Percentiles rank a stretch among this genome's conserved stretches.
Conservation (phyloP, 169 alveolate genomes). For the Plasmodium fragile region DNA sequence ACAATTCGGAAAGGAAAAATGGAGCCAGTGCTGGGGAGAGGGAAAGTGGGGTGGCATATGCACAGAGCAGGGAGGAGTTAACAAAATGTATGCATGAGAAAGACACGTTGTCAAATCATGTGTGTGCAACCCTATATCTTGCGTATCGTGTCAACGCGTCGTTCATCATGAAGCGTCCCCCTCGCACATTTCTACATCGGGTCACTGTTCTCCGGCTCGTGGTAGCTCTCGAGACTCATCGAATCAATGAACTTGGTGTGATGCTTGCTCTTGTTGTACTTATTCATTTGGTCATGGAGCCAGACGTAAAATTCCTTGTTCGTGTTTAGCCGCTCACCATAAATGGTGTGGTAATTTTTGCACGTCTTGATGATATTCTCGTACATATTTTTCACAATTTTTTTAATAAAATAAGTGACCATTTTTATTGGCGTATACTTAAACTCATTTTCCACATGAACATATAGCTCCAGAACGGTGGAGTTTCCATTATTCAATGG, state of each 20-base stretch:
- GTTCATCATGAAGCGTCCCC: not conserved
- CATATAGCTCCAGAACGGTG: slow-evolving; percentile 81
- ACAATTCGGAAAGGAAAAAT: not conserved
- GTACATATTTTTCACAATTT: slow-evolving; percentile 79
- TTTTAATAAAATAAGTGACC: slow-evolving; percentile 78
- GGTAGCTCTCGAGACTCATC: slow-evolving; percentile 58
- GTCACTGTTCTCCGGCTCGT: slow-evolving; percentile 54
- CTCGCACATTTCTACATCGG: not conserved
- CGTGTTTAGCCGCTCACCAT: slow-evolving; percentile 47
- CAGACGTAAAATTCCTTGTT: slow-evolving; percentile 79
- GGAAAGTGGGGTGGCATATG: not conserved
- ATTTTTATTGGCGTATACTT: slow-evolving; percentile 79
- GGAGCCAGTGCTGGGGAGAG: not conserved
- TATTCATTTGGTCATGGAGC: slow-evolving; percentile 65
- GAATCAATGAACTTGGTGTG: slow-evolving; percentile 38
- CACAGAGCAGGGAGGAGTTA: not conserved
- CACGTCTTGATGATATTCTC: slow-evolving; percentile 78
- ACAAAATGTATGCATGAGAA: not conserved
- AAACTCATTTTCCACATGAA: slow-evolving; percentile 75
- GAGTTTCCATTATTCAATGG: slow-evolving; percentile 78
- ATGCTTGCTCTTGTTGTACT: slow-evolving; percentile 31
- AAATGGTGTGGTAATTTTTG: slow-evolving; percentile 67
- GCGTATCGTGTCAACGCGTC: not conserved
- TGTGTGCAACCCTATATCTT: not conserved
- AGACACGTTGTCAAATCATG: not conserved